phyloP scores from a whole-genome alignment of 108 stramenopile genomes.

The Cyclotella sp. region DNA sequence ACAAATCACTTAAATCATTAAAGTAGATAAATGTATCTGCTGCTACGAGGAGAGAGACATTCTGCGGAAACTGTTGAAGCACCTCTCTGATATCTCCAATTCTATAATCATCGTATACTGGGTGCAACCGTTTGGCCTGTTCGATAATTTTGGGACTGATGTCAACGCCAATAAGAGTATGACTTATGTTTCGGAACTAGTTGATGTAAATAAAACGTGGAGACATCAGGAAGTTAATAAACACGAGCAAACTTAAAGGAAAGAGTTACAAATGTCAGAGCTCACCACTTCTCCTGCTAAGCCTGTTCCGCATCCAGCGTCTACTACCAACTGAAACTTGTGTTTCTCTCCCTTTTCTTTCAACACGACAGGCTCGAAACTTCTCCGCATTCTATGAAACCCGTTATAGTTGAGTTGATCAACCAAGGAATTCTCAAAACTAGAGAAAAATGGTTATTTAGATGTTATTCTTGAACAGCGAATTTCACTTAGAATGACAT shows the following conservation, averaged over 20 bases:
- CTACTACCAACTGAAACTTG: constrained; percentile 60
- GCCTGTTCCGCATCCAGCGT: constrained; percentile 83
- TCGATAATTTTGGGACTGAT: constrained; percentile 68
- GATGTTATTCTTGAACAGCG: too few relatives aligned
- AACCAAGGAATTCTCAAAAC: constrained; percentile 80
- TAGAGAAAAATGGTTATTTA: constrained; percentile 12
- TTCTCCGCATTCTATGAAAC: constrained; percentile 65
- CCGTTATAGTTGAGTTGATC: constrained; percentile 75
- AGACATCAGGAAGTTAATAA: not conserved
- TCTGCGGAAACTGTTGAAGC: constrained; percentile 38
- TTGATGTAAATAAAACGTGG: not conserved
- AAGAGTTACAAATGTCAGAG: not conserved
- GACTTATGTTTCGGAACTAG: constrained; percentile 75
- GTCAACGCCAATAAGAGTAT: constrained; percentile 70
- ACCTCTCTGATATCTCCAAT: constrained; percentile 67
- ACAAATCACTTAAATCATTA: constrained; percentile 72
- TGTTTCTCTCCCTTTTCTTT: constrained; percentile 12
- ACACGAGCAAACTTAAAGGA: not conserved
- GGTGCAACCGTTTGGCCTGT: constrained; percentile 63
- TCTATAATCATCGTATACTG: constrained; percentile 69
- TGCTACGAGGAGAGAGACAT: constrained; percentile 68
- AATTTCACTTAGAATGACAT: constrained; percentile 1
- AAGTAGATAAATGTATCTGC: constrained; percentile 82
- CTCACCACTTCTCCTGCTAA: constrained; percentile 72
- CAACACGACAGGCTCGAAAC: constrained; percentile 65